phyloP scores from a whole-genome alignment of 805 yeast genomes.

The Yarrowia osloensis region DNA sequence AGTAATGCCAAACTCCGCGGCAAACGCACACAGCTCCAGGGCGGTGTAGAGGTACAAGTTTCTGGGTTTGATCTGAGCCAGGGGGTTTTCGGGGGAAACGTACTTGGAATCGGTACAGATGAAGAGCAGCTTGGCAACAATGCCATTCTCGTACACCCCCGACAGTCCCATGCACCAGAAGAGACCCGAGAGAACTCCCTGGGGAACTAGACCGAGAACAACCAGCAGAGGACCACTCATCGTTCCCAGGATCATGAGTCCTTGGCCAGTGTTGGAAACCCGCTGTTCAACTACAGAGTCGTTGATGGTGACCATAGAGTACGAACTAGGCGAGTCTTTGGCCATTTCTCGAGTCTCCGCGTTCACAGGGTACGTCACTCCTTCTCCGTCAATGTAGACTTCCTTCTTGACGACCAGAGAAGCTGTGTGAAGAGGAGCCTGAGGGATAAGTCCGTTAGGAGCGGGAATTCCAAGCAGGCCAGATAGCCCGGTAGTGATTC shows the following conservation, averaged over 20 bases:
- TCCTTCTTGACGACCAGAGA: slow-evolving; percentile 59
- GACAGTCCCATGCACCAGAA: slow-evolving; percentile 91
- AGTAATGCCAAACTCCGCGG: slow-evolving; percentile 81
- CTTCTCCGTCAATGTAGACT: slow-evolving; percentile 31
- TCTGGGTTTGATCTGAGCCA: slow-evolving; percentile 42
- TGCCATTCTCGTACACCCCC: slow-evolving; percentile 68
- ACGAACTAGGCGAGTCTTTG: slow-evolving; percentile 21
- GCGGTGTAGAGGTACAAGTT: slow-evolving; percentile 55
- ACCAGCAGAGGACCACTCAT: slow-evolving; percentile 89
- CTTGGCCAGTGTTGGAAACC: slow-evolving; percentile 80
- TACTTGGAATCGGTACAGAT: slow-evolving; percentile 58
- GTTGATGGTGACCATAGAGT: slow-evolving; percentile 37
- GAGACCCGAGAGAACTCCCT: slow-evolving; percentile 87
- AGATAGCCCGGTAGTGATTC: slow-evolving; percentile 81
- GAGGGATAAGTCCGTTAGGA: slow-evolving; percentile 95
- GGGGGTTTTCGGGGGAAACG: slow-evolving; percentile 43
- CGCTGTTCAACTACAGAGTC: slow-evolving; percentile 83
- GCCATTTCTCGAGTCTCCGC: slow-evolving; percentile 29
- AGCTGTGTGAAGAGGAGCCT: slow-evolving; percentile 90
- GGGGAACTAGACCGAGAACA: slow-evolving; percentile 84
- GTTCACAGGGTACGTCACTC: neutral
- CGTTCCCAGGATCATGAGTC: slow-evolving; percentile 76
- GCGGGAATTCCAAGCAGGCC: slow-evolving; percentile 92
- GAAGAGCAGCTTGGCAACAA: slow-evolving; percentile 63
- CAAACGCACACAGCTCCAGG: slow-evolving; percentile 67